Conservation (phyloP, 345 rosid species). For the Combretum micranthum region DNA sequence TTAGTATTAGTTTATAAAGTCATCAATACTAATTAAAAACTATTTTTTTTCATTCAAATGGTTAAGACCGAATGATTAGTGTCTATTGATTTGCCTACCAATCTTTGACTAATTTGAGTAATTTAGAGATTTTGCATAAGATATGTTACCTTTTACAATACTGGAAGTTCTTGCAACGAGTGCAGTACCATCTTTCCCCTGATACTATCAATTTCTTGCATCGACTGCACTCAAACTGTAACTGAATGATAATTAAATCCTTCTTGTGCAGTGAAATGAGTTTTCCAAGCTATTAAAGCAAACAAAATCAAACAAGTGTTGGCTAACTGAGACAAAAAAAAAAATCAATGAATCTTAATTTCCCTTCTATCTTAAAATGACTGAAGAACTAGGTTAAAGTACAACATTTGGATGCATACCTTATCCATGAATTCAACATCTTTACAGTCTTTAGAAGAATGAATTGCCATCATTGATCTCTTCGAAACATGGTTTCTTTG, state of each 20-base stretch:
- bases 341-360: too few relatives aligned
- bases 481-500: slow-evolving; percentile 68
- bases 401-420: slow-evolving; percentile 27
- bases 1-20: too few relatives aligned
- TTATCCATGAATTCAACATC: slow-evolving; percentile 87
- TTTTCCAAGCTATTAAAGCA: slow-evolving; percentile 37
- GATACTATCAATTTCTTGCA: slow-evolving; percentile 41
- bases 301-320: slow-evolving; percentile 3
- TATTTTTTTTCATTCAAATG: too few relatives aligned
- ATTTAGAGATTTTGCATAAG: neutral
- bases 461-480: slow-evolving; percentile 83
- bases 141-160: slow-evolving; percentile 50
- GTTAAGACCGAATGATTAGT: too few relatives aligned
- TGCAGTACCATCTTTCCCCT: slow-evolving; percentile 51
- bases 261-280: slow-evolving; percentile 38
- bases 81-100: too few relatives aligned
- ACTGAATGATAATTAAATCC: slow-evolving; percentile 46
- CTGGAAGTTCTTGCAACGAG: slow-evolving; percentile 53
- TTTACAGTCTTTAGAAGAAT: slow-evolving; percentile 66
- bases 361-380: too few relatives aligned
- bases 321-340: too few relatives aligned
- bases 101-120: too few relatives aligned
- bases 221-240: slow-evolving; percentile 45
- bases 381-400: too few relatives aligned
- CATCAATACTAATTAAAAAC: too few relatives aligned